Evolutionary conservation across 2,329 filamentous ascomycete genomes (phyloP).

Genomic region (Gyromitra esculenta): DNA sequence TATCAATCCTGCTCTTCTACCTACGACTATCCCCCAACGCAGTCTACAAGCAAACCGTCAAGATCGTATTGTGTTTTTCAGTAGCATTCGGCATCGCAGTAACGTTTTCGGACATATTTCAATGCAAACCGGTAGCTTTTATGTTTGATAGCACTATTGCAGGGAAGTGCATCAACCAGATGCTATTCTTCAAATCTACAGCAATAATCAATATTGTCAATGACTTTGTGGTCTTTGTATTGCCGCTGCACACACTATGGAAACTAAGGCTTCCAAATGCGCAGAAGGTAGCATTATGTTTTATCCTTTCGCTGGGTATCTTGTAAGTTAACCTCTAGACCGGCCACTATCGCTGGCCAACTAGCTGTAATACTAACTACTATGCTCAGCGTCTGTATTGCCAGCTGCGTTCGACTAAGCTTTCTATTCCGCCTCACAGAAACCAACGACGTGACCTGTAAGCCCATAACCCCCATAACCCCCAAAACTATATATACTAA

Average conservation of each 20-base stretch:
- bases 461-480: neutral
- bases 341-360: neutral
- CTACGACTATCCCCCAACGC: slow-evolving; percentile 60
- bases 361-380: neutral
- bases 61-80: slow-evolving; percentile 58
- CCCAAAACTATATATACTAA: neutral
- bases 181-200: slow-evolving; percentile 65
- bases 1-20: slow-evolving; percentile 62
- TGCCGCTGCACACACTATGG: slow-evolving; percentile 62
- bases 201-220: slow-evolving; percentile 62
- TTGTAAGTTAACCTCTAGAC: slow-evolving; percentile 59
- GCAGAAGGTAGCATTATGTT: slow-evolving; percentile 62
- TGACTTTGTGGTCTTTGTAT: slow-evolving; percentile 62
- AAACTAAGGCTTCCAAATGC: slow-evolving; percentile 62
- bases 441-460: slow-evolving; percentile 25
- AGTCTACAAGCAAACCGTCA: slow-evolving; percentile 59
- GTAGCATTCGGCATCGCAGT: slow-evolving; percentile 60
- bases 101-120: slow-evolving; percentile 60
- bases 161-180: slow-evolving; percentile 63
- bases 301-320: slow-evolving; percentile 63
- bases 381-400: slow-evolving; percentile 23
- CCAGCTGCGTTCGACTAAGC: slow-evolving; percentile 31
- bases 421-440: slow-evolving; percentile 30
- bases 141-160: slow-evolving; percentile 58
- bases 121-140: slow-evolving; percentile 61